Conservation (phyloP, 2,329 filamentous ascomycete species). For the Colletotrichum sp. region DNA sequence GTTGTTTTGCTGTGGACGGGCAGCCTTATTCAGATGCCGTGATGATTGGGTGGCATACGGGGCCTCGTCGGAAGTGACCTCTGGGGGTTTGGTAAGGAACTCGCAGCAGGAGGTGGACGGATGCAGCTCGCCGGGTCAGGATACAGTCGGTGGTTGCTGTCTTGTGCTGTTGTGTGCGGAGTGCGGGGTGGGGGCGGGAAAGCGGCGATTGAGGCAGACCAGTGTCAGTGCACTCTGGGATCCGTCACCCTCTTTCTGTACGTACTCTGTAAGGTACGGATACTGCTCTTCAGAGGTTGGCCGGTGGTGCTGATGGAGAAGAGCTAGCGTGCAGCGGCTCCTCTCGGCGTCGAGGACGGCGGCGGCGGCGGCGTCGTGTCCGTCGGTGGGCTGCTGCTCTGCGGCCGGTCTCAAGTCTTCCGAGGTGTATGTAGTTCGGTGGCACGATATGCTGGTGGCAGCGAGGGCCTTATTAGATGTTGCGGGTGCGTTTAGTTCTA, state of each 20-base stretch:
- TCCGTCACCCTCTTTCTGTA: not conserved
- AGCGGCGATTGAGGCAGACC: constrained; percentile 6
- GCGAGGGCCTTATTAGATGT: not conserved
- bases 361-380: not conserved
- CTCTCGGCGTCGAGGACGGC: not conserved
- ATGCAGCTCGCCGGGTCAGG: constrained; percentile 16
- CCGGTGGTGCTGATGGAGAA: not conserved
- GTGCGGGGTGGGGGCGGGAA: constrained; percentile 18
- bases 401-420: not conserved
- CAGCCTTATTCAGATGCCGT: constrained; percentile 16
- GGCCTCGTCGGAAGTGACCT: constrained; percentile 14
- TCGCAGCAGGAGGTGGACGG: constrained; percentile 3
- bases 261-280: constrained; percentile 9
- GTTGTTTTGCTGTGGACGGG: not conserved
- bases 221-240: constrained; percentile 10
- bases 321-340: not conserved
- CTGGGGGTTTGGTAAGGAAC: not conserved
- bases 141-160: constrained; percentile 5
- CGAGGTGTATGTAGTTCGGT: not conserved
- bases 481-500: not conserved
- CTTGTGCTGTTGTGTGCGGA: constrained; percentile 8
- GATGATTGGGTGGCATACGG: constrained; percentile 17
- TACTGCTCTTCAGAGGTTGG: not conserved
- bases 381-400: constrained; percentile 8
- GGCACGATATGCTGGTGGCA: not conserved